Conservation (phyloP, 768 basidiomycete genomes). For the Boletus edulis region DNA sequence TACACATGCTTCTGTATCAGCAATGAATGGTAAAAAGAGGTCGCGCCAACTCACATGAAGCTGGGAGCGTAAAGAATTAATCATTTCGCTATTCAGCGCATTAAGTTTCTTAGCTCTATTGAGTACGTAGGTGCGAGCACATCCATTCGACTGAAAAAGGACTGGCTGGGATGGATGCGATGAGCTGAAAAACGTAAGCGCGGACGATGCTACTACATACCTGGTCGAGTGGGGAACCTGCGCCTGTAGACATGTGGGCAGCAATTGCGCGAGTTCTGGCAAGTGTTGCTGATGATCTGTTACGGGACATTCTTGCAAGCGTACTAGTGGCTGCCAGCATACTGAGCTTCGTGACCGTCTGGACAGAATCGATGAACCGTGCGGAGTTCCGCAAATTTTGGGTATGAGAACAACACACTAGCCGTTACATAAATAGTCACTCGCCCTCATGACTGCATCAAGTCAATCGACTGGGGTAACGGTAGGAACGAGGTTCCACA, state of each 20-base stretch:
- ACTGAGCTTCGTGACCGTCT: background rate
- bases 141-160: conserved; percentile 64
- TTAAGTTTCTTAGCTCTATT: conserved; percentile 83
- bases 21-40: background rate
- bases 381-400: conserved; percentile 8
- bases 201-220: conserved; percentile 5
- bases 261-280: conserved; percentile 31
- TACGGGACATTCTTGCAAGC: conserved; percentile 31
- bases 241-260: conserved; percentile 34
- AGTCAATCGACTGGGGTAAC: conserved; percentile 22
- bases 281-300: conserved; percentile 24
- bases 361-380: background rate
- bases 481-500: conserved; percentile 52
- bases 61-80: conserved; percentile 63
- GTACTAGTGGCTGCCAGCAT: conserved; percentile 28
- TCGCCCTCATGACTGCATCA: too few species aligned
- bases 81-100: conserved; percentile 78
- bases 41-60: conserved; percentile 57
- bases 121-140: conserved; percentile 67
- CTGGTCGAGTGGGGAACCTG: conserved; percentile 21
- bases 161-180: conserved; percentile 44
- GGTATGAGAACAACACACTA: conserved; percentile 1
- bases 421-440: too few species aligned
- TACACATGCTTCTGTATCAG: conserved; percentile 28
- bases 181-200: background rate